phyloP scores from a whole-genome alignment of 2,329 filamentous ascomycete species.

The Pseudogymnoascus sp. region DNA sequence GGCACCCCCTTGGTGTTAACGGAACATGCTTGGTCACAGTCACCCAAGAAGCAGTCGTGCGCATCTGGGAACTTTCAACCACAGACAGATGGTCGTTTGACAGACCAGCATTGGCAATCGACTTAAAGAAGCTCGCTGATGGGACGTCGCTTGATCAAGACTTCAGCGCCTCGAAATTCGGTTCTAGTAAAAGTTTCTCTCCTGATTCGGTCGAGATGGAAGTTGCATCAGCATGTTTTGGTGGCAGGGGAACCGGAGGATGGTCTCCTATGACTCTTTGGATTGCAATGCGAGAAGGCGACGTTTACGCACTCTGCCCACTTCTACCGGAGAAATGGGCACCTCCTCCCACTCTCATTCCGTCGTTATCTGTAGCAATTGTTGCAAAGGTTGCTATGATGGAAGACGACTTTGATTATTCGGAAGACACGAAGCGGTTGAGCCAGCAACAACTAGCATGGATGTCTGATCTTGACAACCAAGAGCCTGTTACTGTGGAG shows the following conservation, averaged over 20 bases:
- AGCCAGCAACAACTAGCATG: conserved; percentile 58
- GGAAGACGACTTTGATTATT: conserved; percentile 49
- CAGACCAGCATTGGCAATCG: conserved; percentile 71
- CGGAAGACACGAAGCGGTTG: conserved; percentile 46
- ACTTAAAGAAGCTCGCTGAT: conserved; percentile 81
- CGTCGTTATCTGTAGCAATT: conserved; percentile 74
- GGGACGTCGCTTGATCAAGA: conserved; percentile 76
- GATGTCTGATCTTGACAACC: conserved; percentile 58
- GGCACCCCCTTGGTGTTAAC: conserved; percentile 85
- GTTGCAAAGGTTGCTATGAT: conserved; percentile 61
- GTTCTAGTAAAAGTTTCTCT: conserved; percentile 74
- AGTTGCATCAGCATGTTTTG: conserved; percentile 80
- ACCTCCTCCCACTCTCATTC: conserved; percentile 65
- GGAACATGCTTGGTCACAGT: conserved; percentile 80
- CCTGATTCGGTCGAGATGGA: conserved; percentile 90
- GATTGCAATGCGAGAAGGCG: conserved; percentile 90
- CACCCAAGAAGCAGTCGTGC: conserved; percentile 78
- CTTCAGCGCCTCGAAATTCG: conserved; percentile 66
- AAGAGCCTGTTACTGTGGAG: conserved; percentile 51
- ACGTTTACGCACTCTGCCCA: conserved; percentile 88
- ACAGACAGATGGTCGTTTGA: conserved; percentile 83
- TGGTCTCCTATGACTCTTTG: conserved; percentile 97
- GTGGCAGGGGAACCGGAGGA: conserved; percentile 57
- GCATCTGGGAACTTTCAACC: conserved; percentile 84
- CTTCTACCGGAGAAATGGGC: conserved; percentile 83